Base-by-base conservation (phyloP, 768 basidiomycete genomes). In the Wakefieldia striispora region DNA sequence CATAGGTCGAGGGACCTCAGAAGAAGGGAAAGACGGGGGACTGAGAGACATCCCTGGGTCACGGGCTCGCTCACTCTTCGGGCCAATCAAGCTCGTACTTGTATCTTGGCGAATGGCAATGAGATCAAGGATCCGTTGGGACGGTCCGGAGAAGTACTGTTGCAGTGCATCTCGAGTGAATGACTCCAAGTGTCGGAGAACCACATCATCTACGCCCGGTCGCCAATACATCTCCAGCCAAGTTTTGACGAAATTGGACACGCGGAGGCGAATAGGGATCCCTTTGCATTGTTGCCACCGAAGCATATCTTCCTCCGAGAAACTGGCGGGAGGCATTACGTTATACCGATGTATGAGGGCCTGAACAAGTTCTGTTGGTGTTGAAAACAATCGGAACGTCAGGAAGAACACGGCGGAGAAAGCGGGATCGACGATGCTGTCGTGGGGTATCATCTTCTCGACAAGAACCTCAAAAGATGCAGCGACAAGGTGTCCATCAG, bases 401-500 rank as follows among this genome's bases (percentile, higher is more conserved):
- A 95, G 76, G 76, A 95, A 95, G 74, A 99, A 98, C 26, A 94
- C 87, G 5, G 86, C 81, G 13, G 86, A 80, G 66, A 97, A 95
- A 0, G 84, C 82, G 16, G 88, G 75, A 61, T 97, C 95, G 47
- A 93, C 91, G 38, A 94, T 80, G 50, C 84, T 85, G 62, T 93
- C 92, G 63, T 97, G 91, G 5, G 95, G 93, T 17, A 95, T 95
- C 86, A 98, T 88, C 72, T 92, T 94, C 72, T 95, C 94, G n/a
- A 98, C 87, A 37, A 99, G 75, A 1, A 86, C 94, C 16, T 78
- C 78, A 53, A 99, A 74, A 4, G 92, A 93, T 2, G 93, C 97
- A 20, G 93, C 95, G 10, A 94, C 88, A 17, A 98, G 82, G 55
- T 83, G 81, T 3, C 94, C 95, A 12, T 98, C 94, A 39, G 78